Conservation (phyloP, 179 eudicot genomes). For the Nepenthes alata region DNA sequence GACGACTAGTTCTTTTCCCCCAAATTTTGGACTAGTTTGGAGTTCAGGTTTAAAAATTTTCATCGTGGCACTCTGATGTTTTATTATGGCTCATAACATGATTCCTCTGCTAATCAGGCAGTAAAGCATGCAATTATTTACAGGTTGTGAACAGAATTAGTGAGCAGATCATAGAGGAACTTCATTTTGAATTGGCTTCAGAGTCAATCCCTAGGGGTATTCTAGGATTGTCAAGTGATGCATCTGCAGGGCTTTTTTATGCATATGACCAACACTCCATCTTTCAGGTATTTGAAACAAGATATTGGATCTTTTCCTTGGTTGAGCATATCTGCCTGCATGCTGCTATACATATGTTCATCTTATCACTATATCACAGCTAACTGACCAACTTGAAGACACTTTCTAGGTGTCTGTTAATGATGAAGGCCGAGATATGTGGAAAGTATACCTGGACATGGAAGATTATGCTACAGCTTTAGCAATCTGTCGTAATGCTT, state of each 20-base stretch:
- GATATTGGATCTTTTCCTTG: not conserved
- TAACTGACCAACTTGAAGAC: constrained; percentile 13
- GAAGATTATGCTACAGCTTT: constrained; percentile 86
- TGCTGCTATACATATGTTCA: constrained; percentile 5
- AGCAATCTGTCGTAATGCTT: constrained; percentile 74
- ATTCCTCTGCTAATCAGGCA: not conserved
- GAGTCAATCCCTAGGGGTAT: constrained; percentile 72
- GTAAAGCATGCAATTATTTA: not conserved
- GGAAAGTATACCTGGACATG: constrained; percentile 90
- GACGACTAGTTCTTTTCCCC: not conserved
- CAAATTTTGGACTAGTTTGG: too few species aligned
- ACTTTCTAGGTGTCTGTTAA: constrained; percentile 70
- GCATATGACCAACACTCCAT: constrained; percentile 87
- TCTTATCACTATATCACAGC: constrained; percentile 1
- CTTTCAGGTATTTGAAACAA: constrained; percentile 54
- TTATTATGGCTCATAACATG: not conserved
- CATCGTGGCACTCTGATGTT: too few species aligned
- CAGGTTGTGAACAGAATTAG: constrained; percentile 92
- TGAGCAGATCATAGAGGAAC: constrained; percentile 91
- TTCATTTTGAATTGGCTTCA: constrained; percentile 68
- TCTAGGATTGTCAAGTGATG: constrained; percentile 86
- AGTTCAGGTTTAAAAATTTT: too few species aligned
- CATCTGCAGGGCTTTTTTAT: constrained; percentile 91
- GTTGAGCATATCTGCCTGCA: constrained; percentile 1
- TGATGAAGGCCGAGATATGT: constrained; percentile 96